Evolutionary conservation across 2,329 filamentous ascomycete species (phyloP).

Genomic region (Ustulina deusta): DNA sequence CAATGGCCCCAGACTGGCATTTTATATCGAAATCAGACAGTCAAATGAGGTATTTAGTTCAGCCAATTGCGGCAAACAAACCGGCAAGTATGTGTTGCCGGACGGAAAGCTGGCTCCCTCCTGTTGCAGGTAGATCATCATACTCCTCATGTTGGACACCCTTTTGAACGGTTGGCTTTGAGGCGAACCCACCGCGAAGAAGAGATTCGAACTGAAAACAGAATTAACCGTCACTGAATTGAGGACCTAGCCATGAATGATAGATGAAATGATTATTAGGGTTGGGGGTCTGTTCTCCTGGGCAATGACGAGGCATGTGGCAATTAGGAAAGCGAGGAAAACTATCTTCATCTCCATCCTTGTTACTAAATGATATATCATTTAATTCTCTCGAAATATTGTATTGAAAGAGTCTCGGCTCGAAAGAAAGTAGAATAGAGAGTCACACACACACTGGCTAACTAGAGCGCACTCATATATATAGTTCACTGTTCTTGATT

Average conservation of each 20-base stretch:
- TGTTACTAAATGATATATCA: background rate
- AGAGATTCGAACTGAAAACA: background rate
- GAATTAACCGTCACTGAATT: background rate
- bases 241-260: background rate
- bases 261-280: conserved; percentile 2
- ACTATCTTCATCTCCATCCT: background rate
- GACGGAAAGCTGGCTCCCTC: conserved; percentile 3
- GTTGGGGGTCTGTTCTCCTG: background rate
- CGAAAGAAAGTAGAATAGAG: background rate
- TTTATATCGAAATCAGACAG: background rate
- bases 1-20: background rate
- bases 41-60: too few relatives aligned
- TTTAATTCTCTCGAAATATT: background rate
- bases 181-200: background rate
- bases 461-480: background rate
- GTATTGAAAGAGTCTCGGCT: background rate
- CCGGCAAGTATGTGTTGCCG: background rate
- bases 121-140: conserved; percentile 4
- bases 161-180: conserved; percentile 5
- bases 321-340: background rate
- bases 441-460: background rate
- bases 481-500: too few relatives aligned
- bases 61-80: background rate
- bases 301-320: background rate
- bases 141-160: conserved; percentile 4